phyloP scores from a whole-genome alignment of 1,284 basidiomycete genomes.

The Melampsora americana region DNA sequence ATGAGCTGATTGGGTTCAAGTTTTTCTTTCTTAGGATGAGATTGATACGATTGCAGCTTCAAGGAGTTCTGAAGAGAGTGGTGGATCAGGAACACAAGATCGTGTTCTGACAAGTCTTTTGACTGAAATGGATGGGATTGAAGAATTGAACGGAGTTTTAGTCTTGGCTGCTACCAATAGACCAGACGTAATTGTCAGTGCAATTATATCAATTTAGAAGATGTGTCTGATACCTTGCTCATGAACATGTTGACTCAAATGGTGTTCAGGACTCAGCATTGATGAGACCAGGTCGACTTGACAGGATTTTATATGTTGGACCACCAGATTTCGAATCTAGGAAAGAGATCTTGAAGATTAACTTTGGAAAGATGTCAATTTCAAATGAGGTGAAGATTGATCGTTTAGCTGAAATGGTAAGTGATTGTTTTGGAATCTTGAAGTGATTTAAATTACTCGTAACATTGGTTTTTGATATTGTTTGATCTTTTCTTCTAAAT shows the following conservation, averaged over 20 bases:
- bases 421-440: conserved; percentile 50
- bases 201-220: neutral
- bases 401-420: conserved; percentile 70
- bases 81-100: conserved; percentile 67
- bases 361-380: conserved; percentile 74
- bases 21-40: conserved; percentile 70
- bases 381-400: conserved; percentile 67
- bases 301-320: conserved; percentile 89
- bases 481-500: neutral
- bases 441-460: neutral
- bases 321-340: conserved; percentile 77
- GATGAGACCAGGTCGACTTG: conserved; percentile 91
- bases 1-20: neutral
- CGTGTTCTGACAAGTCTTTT: conserved; percentile 88
- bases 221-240: neutral
- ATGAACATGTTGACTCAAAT: neutral
- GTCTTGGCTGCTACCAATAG: conserved; percentile 94
- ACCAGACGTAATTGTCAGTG: conserved; percentile 76
- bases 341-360: conserved; percentile 77
- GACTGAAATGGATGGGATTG: conserved; percentile 98
- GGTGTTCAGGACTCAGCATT: conserved; percentile 76
- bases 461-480: conserved; percentile 6
- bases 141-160: conserved; percentile 85
- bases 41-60: conserved; percentile 88
- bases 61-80: conserved; percentile 62